A percentile compares a stretch with the other conserved stretches of the same genome.
These are phyloP conservation scores for Auricularia sp. DNA, from an alignment of 768 basidiomycete genomes.

Conservation along the genomic window DNA sequence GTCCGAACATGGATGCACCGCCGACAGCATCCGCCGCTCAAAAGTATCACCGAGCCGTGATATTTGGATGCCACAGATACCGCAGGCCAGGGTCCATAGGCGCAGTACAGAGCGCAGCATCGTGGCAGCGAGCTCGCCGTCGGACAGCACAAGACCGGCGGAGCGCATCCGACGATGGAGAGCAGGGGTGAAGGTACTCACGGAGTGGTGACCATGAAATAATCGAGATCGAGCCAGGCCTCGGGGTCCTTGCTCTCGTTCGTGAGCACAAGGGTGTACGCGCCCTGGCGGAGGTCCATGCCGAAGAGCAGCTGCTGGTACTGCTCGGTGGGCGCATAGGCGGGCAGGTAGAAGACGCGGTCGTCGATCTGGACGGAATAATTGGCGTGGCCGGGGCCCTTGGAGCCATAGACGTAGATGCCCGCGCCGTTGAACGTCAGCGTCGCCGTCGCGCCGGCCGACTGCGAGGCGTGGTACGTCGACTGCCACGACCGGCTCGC, in stretches of 20 bases:
- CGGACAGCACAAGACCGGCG: too few relatives aligned
- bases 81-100: too few relatives aligned
- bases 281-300: background rate
- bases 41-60: too few relatives aligned
- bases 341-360: constrained; percentile 13
- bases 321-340: constrained; percentile 7
- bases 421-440: constrained; percentile 14
- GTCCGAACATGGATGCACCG: too few relatives aligned
- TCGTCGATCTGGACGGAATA: constrained; percentile 16
- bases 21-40: too few relatives aligned
- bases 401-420: constrained; percentile 19
- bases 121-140: too few relatives aligned
- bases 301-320: constrained; percentile 19
- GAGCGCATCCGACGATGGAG: too few relatives aligned
- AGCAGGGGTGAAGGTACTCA: background rate
- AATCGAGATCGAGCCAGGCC: constrained; percentile 21
- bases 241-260: background rate
- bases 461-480: constrained; percentile 18
- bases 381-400: constrained; percentile 17
- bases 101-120: too few relatives aligned
- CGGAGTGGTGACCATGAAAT: constrained; percentile 13
- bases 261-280: constrained; percentile 11
- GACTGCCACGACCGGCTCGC: constrained; percentile 12
- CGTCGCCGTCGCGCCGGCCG: constrained; percentile 14
- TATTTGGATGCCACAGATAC: too few relatives aligned